These are phyloP conservation scores for Epichloe hybrida DNA, from an alignment of 2,329 filamentous ascomycete genomes.

Conservation along the genomic window DNA sequence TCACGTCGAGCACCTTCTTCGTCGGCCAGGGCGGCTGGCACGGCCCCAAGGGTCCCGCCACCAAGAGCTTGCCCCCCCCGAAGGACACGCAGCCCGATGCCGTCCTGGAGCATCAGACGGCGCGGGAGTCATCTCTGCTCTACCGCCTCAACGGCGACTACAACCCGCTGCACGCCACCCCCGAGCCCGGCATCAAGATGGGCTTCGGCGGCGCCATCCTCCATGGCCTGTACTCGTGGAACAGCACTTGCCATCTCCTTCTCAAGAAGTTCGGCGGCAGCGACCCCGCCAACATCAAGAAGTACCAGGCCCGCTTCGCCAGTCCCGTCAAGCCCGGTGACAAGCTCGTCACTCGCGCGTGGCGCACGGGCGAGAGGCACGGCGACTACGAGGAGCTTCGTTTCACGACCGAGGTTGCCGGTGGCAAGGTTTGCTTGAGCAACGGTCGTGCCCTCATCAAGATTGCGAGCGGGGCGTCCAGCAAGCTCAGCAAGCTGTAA, in stretches of 20 bases:
- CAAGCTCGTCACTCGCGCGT: slow-evolving; percentile 68
- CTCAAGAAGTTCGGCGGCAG: slow-evolving; percentile 60
- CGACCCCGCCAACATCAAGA: slow-evolving; percentile 68
- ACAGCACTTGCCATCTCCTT: slow-evolving; percentile 60
- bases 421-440: slow-evolving; percentile 73
- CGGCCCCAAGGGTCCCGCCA: slow-evolving; percentile 77
- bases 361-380: slow-evolving; percentile 56
- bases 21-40: slow-evolving; percentile 73
- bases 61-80: slow-evolving; percentile 65
- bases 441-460: slow-evolving; percentile 75
- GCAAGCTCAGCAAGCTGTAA: slow-evolving; percentile 58
- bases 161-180: slow-evolving; percentile 81
- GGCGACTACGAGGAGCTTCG: slow-evolving; percentile 67
- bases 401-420: slow-evolving; percentile 64
- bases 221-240: slow-evolving; percentile 82
- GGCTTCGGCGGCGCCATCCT: slow-evolving; percentile 83
- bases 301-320: slow-evolving; percentile 82
- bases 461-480: slow-evolving; percentile 40
- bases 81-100: slow-evolving; percentile 60
- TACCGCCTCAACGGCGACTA: slow-evolving; percentile 89
- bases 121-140: slow-evolving; percentile 55
- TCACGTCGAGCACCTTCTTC: slow-evolving; percentile 61
- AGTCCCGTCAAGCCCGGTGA: slow-evolving; percentile 74
- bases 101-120: slow-evolving; percentile 57
- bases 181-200: slow-evolving; percentile 76